Base-by-base conservation (phyloP, 1,284 basidiomycete species). In the Cutaneotrichosporon curvatum region DNA sequence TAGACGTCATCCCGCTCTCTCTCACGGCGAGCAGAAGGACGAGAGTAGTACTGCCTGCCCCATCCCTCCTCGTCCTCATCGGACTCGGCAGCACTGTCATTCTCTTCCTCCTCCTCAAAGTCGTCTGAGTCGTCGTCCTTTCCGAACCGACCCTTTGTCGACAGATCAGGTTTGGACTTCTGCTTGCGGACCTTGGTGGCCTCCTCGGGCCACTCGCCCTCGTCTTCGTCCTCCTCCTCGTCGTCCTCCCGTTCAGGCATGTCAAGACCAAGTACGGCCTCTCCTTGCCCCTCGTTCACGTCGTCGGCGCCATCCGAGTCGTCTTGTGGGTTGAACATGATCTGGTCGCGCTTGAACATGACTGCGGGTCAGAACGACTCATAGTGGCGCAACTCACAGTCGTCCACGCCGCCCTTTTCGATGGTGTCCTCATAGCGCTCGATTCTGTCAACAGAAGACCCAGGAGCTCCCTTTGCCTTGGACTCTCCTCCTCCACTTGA, bases 31-130 rank as follows among this genome's bases (percentile, higher is more conserved):
- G 66, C 71, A 16, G 64, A 67, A 14, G 72, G 72, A 18, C 62
- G 60, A n/a, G 87, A 80, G 68, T 92, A 91, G 68, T 91, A 92
- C 18, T 81, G 80, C 52, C 74, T 75, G 3, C 89, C 89, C 89
- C 89, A 92, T 1, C 78, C 79, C 67, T 87, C 84, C 55, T 72
- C 70, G 20, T 78, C 76, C 9, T 61, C 63, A 23, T 79, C 75
- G 12, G 51, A 55, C 6, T 47, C 56, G 2, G 45, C 48, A 14
- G 40, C 52, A 18, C 47, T 33, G 15, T 51, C 63, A 11, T 58
- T 50, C 2, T 53, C 60, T 7, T 51, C 54, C 23, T 48, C 62
- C 1, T 76, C 75, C 4, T 76, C 75, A 7, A 78, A 76, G 10
- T 77, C 79, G 30, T 78, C 79, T 4, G 73, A 74, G 7, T 74